Conservation (phyloP, 208 protist genomes). For the Willaertia magna region DNA sequence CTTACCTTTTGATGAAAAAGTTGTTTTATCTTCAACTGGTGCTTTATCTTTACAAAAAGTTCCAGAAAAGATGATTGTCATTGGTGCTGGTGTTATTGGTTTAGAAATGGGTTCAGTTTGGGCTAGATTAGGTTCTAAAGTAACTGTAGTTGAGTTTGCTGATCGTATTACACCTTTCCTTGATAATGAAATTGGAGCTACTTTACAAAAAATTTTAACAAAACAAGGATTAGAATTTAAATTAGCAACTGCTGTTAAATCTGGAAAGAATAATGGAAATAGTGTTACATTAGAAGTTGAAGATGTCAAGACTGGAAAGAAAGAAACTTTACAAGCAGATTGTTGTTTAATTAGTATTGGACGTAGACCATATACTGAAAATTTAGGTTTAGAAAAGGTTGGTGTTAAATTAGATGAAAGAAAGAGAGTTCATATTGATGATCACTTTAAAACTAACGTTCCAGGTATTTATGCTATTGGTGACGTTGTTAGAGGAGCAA, state of each 20-base stretch:
- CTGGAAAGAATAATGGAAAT: constrained; percentile 45
- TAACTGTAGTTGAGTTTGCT: constrained; percentile 95
- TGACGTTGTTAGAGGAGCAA: constrained; percentile 92
- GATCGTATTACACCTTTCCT: constrained; percentile 66
- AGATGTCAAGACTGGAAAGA: constrained; percentile 54
- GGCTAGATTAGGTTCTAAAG: constrained; percentile 86
- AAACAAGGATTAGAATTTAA: constrained; percentile 68
- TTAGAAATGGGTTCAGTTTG: constrained; percentile 96
- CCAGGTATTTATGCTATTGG: constrained; percentile 94
- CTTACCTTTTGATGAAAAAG: constrained; percentile 89
- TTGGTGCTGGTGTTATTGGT: constrained; percentile 98
- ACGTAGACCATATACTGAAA: constrained; percentile 78
- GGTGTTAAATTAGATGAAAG: constrained; percentile 68
- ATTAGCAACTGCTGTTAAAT: constrained; percentile 28
- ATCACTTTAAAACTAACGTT: constrained; percentile 85
- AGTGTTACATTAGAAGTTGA: constrained; percentile 64
- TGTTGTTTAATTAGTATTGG: constrained; percentile 89
- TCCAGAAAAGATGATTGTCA: constrained; percentile 92
- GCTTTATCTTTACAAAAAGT: constrained; percentile 79
- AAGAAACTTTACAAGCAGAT: constrained; percentile 67
- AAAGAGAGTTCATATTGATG: constrained; percentile 80
- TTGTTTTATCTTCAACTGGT: constrained; percentile 92
- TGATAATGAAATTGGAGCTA: constrained; percentile 59
- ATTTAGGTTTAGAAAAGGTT: constrained; percentile 80
- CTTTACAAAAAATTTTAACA: constrained; percentile 62